Evolutionary conservation across 2,329 filamentous ascomycete species (phyloP), one percentile per base, ranked within the genome.

Genomic region (Microdochium nivale): DNA sequence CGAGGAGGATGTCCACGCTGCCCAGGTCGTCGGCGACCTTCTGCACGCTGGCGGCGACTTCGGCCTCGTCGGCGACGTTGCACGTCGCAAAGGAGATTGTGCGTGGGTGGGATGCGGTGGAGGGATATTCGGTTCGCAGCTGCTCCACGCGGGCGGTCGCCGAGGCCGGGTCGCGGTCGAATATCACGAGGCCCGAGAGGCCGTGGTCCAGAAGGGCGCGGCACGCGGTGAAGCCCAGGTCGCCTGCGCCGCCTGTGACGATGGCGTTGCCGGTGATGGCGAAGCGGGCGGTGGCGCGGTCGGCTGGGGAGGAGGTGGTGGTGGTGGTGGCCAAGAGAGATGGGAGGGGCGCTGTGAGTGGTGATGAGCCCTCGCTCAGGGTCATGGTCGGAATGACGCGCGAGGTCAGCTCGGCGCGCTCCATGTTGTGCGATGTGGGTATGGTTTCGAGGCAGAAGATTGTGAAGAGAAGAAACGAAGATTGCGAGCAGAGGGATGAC

Each of bases 1-100:
- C 83, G 56, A 80, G 74, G 2, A 86, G 67, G 44, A 79, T 76
- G 53, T 79, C 71, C 2, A 87, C 61, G 19, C 68, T 67, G 1
- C 79, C 79, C 2, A 84, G 67, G 1, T 65, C 59, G 11, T 65
- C 56, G 0, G 67, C 69, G 0, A 70, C 70, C 35, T 58, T 52
- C 2, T 49, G 51, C 9, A 63, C 56, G 0, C 61, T 59, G 8
- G 66, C 58, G 1, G 69, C 64, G 3, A 84, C 74, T 2, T 65
- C 68, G 2, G 62, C 64, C 32, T 73, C 74, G 47, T 78, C 72
- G 0, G 82, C 84, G 2, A 88, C 80, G 57, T 88, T 78, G 21
- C 85, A 78, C 8, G 69, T 65, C 25, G 72, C 64, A 32, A 75
- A 73, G 40, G 3, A 3, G 10, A 44, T 44, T 7, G 3, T 3